These are phyloP conservation scores for Apiotrichum porosum DNA, from an alignment of 1,284 basidiomycete genomes.

Conservation along the genomic window DNA sequence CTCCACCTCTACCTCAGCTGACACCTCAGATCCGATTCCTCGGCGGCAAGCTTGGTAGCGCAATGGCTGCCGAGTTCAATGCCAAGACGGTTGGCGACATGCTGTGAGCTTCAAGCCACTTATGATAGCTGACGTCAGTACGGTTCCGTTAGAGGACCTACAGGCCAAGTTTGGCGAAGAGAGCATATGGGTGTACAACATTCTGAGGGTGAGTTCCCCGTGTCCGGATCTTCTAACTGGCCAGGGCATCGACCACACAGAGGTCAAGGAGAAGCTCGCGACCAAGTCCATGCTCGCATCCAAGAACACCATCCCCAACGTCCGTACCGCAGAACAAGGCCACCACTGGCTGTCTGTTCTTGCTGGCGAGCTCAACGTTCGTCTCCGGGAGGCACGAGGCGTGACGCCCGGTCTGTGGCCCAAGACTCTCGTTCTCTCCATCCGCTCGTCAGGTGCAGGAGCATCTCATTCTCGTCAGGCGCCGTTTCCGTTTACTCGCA, in stretches of 20 bases:
- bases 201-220: too few relatives aligned
- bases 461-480: slow-evolving; percentile 68
- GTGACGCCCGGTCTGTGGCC: slow-evolving; percentile 78
- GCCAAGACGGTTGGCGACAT: slow-evolving; percentile 84
- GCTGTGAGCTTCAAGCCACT: too few relatives aligned
- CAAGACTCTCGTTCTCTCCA: slow-evolving; percentile 76
- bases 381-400: slow-evolving; percentile 76
- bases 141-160: slow-evolving; percentile 52
- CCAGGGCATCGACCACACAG: slow-evolving; percentile 85
- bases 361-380: slow-evolving; percentile 78
- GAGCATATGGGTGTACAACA: slow-evolving; percentile 83
- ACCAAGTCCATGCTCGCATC: slow-evolving; percentile 90
- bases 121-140: too few relatives aligned
- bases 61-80: slow-evolving; percentile 80
- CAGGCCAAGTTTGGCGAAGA: slow-evolving; percentile 55
- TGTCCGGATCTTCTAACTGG: too few relatives aligned
- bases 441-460: slow-evolving; percentile 61
- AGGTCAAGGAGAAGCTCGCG: slow-evolving; percentile 81
- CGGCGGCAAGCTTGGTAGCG: slow-evolving; percentile 88
- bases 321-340: slow-evolving; percentile 68
- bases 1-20: background rate
- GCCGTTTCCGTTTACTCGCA: slow-evolving; percentile 70
- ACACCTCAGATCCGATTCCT: slow-evolving; percentile 75
- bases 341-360: slow-evolving; percentile 87
- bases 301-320: slow-evolving; percentile 77